These are phyloP conservation scores for Penicillium sp. DNA, from an alignment of 2,329 filamentous ascomycete genomes.

Conservation along the genomic window DNA sequence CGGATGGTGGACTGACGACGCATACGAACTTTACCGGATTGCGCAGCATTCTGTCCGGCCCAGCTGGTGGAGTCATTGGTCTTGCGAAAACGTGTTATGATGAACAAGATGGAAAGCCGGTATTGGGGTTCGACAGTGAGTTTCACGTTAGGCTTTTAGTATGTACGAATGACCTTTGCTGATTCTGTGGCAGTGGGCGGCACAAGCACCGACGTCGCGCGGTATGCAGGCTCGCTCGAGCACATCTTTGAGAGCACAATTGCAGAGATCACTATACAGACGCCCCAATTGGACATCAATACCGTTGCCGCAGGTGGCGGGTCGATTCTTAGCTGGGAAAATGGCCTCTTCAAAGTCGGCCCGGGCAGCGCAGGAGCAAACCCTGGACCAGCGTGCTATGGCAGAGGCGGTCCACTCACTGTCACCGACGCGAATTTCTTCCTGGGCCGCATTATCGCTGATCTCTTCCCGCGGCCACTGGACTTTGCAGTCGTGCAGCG, in stretches of 20 bases:
- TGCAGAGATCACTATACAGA: constrained; percentile 91
- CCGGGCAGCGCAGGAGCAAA: constrained; percentile 91
- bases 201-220: constrained; percentile 84
- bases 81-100: constrained; percentile 95
- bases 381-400: constrained; percentile 88
- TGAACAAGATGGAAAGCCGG: constrained; percentile 75
- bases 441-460: constrained; percentile 81
- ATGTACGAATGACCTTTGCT: background rate
- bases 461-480: constrained; percentile 89
- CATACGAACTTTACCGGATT: constrained; percentile 75
- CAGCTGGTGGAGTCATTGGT: constrained; percentile 91
- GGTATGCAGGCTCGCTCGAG: constrained; percentile 86
- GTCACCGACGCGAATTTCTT: constrained; percentile 93
- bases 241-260: constrained; percentile 95
- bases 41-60: constrained; percentile 85
- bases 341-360: constrained; percentile 89
- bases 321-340: constrained; percentile 76
- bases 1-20: constrained; percentile 71
- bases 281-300: constrained; percentile 91
- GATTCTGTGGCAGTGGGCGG: constrained; percentile 68
- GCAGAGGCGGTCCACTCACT: constrained; percentile 86
- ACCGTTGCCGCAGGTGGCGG: constrained; percentile 87
- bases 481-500: constrained; percentile 76
- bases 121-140: constrained; percentile 96
- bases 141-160: no score